Base-by-base conservation (phyloP, 2,329 filamentous ascomycete genomes). In the Coniochaeta sp. region DNA sequence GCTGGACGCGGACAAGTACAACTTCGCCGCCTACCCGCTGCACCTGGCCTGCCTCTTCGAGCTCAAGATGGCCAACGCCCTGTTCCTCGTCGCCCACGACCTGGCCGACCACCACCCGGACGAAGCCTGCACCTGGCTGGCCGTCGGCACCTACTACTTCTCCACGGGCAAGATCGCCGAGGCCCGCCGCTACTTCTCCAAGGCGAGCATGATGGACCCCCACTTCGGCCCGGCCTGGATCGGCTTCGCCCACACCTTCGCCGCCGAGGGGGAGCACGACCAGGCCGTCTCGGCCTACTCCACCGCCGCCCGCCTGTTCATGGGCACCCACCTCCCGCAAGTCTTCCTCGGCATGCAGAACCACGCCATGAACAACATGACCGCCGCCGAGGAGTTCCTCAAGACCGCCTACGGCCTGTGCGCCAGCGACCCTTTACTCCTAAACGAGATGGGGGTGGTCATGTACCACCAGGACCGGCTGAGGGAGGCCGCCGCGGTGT, bases 161-260 rank as follows among this genome's bases (percentile, higher is more conserved):
- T 82, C 89, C 17, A 96, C 93, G 59, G 85, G 87, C 66, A 93
- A 92, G 69, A 91, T 99, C 61, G 89, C 95, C 3, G 95, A 99
- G 75, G 93, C 96, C 11, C 87, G 95, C 12, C 87, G 93, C 43
- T 99, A 95, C 78, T 99, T 99, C 74, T 96, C 91, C 69, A 99
- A 99, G 75, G 90, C 96, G 5, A 96, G 91, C 65, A 89, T 98
- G 79, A 93, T 99, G 88, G 93, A 99, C 70, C 90, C 93, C 7
- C 93, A 98, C 76, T 99, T 96, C 68, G 93, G 93, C 0, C 91
- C 95, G 1, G 95, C 95, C 3, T 99, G 95, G 95, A 98, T 99
- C 65, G 95, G 96, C 1, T 99, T 99, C 70, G 95, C 95, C 1
- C 96, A 99, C 73, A 99, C 95, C 0, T 99, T 99, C 72, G 95